A percentile compares a stretch with the other conserved stretches of the same genome.
phyloP scores from a whole-genome alignment of 768 basidiomycete genomes.

The Coprinellus micaceus region DNA sequence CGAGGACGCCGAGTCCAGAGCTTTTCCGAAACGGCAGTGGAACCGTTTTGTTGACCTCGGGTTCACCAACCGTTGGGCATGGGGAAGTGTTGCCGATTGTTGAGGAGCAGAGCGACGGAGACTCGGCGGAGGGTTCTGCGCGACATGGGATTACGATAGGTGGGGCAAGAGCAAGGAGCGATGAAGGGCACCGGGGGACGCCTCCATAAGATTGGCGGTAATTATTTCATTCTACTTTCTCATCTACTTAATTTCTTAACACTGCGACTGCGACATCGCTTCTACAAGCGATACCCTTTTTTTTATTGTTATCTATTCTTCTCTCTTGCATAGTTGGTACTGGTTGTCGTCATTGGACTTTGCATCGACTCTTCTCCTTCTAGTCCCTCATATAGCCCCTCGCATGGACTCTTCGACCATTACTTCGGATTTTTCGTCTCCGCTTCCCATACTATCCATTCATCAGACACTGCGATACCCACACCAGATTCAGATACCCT shows the following conservation, averaged over 20 bases:
- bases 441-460: neutral
- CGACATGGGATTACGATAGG: no score
- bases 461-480: neutral
- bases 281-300: neutral
- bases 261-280: neutral
- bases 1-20: neutral
- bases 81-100: neutral
- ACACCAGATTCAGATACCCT: neutral
- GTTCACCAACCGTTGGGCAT: neutral
- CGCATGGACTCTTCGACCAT: neutral
- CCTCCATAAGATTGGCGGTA: no score
- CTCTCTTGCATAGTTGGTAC: neutral
- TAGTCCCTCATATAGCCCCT: neutral
- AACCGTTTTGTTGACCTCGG: neutral
- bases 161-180: no score
- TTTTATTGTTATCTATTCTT: neutral
- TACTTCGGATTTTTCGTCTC: neutral
- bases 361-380: neutral
- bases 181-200: no score
- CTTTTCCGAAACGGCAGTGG: neutral
- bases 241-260: neutral
- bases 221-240: neutral
- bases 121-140: neutral
- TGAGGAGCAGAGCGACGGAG: neutral
- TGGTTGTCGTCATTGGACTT: no score